These are phyloP conservation scores for Penicillium simplicissimum DNA, from an alignment of 495 filamentous ascomycete genomes.

Conservation along the genomic window DNA sequence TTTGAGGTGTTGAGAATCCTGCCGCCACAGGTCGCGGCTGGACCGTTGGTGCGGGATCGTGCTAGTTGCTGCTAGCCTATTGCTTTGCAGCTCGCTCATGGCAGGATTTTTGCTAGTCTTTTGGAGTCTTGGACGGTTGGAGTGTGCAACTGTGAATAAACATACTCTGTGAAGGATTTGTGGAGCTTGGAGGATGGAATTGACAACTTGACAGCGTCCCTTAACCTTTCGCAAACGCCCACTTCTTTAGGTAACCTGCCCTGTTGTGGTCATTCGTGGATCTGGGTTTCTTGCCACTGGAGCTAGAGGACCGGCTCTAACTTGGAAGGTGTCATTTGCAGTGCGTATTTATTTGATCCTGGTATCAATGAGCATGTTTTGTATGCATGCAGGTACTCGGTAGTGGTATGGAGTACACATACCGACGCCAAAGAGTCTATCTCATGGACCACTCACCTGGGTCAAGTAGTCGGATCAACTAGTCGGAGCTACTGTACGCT, in stretches of 20 bases:
- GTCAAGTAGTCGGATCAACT: slow-evolving; percentile 7
- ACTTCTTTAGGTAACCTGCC: neutral
- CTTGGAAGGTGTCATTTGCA: neutral
- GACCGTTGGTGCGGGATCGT: slow-evolving; percentile 25
- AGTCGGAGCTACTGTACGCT: slow-evolving; percentile 1
- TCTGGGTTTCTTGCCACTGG: neutral
- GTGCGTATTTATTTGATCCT: neutral
- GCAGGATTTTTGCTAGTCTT: no score
- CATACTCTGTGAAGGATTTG: neutral
- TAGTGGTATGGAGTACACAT: neutral
- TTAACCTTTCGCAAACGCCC: neutral
- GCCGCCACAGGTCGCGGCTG: slow-evolving; percentile 14
- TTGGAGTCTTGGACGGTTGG: no score
- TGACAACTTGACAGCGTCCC: neutral
- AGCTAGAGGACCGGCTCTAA: no score
- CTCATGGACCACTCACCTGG: slow-evolving; percentile 6
- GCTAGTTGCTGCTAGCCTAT: slow-evolving; percentile 12
- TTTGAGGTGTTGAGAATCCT: slow-evolving; percentile 13
- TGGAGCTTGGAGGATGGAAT: slow-evolving; percentile 7
- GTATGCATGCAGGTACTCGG: neutral
- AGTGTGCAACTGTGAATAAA: no score
- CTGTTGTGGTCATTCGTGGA: neutral
- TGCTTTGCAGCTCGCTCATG: neutral
- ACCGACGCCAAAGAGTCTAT: neutral
- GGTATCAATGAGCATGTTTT: neutral